These are phyloP conservation scores for Backusella australiensis DNA, from an alignment of 192 early-diverging fungal genomes.

Conservation along the genomic window DNA sequence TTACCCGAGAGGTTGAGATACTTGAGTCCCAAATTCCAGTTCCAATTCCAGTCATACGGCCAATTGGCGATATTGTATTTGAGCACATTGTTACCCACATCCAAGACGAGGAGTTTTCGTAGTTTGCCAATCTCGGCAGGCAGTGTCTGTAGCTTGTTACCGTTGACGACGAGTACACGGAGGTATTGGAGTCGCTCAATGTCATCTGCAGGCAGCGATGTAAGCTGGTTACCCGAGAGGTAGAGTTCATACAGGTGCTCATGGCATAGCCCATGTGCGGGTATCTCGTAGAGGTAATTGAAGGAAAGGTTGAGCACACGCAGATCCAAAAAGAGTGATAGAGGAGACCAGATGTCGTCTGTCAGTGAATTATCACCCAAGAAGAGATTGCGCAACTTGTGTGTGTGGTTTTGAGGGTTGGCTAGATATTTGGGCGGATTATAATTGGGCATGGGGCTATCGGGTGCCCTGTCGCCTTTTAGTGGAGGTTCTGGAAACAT, in stretches of 20 bases:
- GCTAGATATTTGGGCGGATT: conserved; percentile 45
- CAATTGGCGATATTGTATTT: conserved; percentile 95
- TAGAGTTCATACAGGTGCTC: conserved; percentile 76
- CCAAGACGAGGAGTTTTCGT: conserved; percentile 69
- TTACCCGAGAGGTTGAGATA: conserved; percentile 94
- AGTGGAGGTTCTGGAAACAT: conserved; percentile 70
- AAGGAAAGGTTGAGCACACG: conserved; percentile 77
- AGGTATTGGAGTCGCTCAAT: conserved; percentile 71
- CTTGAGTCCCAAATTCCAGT: conserved; percentile 86
- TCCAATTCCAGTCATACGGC: conserved; percentile 98
- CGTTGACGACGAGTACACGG: conserved; percentile 78
- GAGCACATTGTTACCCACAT: conserved; percentile 84
- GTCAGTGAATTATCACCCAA: conserved; percentile 82
- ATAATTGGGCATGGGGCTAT: conserved; percentile 45
- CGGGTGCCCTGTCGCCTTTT: neutral
- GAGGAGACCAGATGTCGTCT: conserved; percentile 75
- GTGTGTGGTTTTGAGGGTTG: conserved; percentile 43
- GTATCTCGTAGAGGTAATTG: conserved; percentile 83
- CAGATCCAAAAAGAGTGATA: conserved; percentile 73
- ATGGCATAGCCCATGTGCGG: conserved; percentile 69
- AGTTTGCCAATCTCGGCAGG: conserved; percentile 91
- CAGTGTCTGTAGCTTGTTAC: conserved; percentile 85
- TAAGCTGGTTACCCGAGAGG: conserved; percentile 80
- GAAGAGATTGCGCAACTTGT: conserved; percentile 61
- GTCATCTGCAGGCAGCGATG: conserved; percentile 81